phyloP scores from a whole-genome alignment of 768 basidiomycete genomes.

The Cubamyces lactineus region DNA sequence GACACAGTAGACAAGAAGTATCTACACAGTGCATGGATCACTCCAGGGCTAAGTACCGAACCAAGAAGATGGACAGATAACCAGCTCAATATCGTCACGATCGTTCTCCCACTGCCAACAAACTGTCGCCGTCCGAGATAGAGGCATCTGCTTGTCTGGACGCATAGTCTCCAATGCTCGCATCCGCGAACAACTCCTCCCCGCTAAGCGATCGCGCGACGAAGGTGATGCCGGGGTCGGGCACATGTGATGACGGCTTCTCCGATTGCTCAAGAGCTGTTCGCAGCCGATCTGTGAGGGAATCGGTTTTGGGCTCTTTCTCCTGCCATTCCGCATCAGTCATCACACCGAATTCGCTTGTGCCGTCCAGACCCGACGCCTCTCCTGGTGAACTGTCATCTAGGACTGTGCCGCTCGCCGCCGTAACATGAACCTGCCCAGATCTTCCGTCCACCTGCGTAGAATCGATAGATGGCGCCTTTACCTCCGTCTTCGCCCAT shows the following conservation, averaged over 20 bases:
- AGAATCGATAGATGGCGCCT: slow-evolving; percentile 7
- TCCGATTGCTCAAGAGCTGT: slow-evolving; percentile 21
- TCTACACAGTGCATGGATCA: too few relatives aligned
- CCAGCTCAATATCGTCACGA: not conserved
- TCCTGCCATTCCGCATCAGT: slow-evolving; percentile 19
- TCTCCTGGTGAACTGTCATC: not conserved
- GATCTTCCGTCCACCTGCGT: not conserved
- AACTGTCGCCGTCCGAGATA: not conserved
- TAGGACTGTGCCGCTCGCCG: not conserved
- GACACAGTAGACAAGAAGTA: too few relatives aligned
- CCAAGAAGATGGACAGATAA: not conserved
- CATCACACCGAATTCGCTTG: slow-evolving; percentile 2
- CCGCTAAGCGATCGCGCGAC: slow-evolving; percentile 21
- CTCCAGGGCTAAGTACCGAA: not conserved
- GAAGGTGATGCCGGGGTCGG: slow-evolving; percentile 17
- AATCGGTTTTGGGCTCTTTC: slow-evolving; percentile 8
- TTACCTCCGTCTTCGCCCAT: slow-evolving; percentile 30
- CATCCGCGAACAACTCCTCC: slow-evolving; percentile 18
- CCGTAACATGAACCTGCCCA: not conserved
- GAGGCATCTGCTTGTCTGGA: not conserved
- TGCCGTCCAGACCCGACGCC: not conserved
- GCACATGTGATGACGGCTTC: slow-evolving; percentile 14
- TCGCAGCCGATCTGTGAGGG: slow-evolving; percentile 15
- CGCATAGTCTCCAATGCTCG: not conserved
- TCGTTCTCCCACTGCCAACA: not conserved